Conservation (phyloP, 2,329 filamentous ascomycete species). For the Diaporthe citriasiana region DNA sequence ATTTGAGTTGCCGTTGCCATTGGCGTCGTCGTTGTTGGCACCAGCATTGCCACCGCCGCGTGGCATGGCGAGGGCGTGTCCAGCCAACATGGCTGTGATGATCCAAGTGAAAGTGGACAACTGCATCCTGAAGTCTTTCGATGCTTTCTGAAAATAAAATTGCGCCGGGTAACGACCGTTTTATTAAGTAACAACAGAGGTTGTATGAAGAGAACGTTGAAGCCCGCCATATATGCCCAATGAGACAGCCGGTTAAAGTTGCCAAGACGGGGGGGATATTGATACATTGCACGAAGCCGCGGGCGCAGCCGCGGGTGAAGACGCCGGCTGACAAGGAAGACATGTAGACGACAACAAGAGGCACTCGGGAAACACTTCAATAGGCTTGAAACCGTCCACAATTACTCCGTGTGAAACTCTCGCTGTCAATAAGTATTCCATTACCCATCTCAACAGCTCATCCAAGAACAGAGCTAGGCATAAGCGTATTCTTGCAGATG, state of each 20-base stretch:
- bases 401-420: neutral
- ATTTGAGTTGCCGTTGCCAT: neutral
- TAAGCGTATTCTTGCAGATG: neutral
- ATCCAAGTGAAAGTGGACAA: neutral
- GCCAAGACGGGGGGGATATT: neutral
- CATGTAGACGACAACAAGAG: neutral
- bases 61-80: neutral
- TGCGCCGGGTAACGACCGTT: neutral
- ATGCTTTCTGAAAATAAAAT: neutral
- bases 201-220: neutral
- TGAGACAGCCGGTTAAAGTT: too few species aligned
- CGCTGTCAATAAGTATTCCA: too few species aligned
- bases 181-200: too few species aligned
- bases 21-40: neutral
- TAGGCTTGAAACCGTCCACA: neutral
- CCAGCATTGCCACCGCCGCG: neutral
- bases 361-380: neutral
- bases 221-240: too few species aligned
- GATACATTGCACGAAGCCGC: neutral
- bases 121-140: neutral
- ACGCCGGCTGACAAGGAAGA: neutral
- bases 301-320: neutral
- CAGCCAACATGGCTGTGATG: constrained; percentile 15
- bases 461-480: neutral
- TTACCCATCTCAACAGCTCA: neutral